phyloP scores from a whole-genome alignment of 2,329 filamentous ascomycete species.

The Periconia sp. region DNA sequence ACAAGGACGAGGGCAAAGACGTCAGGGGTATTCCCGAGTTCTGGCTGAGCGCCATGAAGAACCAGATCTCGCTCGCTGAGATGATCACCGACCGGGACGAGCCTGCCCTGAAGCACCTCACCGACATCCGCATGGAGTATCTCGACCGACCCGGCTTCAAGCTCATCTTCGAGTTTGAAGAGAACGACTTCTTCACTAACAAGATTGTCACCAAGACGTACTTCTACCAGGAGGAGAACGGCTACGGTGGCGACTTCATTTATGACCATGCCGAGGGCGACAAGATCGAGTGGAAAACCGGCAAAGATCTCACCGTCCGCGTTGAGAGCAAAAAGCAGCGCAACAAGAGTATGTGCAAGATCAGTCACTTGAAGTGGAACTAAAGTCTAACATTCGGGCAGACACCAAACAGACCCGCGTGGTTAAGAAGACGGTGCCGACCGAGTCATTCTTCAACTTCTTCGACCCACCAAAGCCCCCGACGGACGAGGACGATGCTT shows the following conservation, averaged over 20 bases:
- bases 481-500: slow-evolving; percentile 74
- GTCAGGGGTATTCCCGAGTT: slow-evolving; percentile 93
- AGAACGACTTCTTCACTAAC: slow-evolving; percentile 98
- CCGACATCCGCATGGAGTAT: slow-evolving; percentile 98
- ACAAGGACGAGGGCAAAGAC: slow-evolving; percentile 61
- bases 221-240: slow-evolving; percentile 98
- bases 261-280: slow-evolving; percentile 99
- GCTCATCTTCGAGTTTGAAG: slow-evolving; percentile 93
- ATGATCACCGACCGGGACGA: slow-evolving; percentile 99
- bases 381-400: slow-evolving; percentile 53
- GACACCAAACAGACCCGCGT: slow-evolving; percentile 99
- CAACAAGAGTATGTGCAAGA: slow-evolving; percentile 86
- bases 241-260: slow-evolving; percentile 98
- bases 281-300: slow-evolving; percentile 95
- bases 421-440: slow-evolving; percentile 98
- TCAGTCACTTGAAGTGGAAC: too few relatives aligned
- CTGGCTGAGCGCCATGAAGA: slow-evolving; percentile 99
- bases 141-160: slow-evolving; percentile 98
- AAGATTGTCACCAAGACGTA: slow-evolving; percentile 98
- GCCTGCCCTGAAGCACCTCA: slow-evolving; percentile 85
- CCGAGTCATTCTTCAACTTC: slow-evolving; percentile 97
- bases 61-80: slow-evolving; percentile 94
- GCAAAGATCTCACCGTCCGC: slow-evolving; percentile 91
- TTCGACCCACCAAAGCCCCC: slow-evolving; percentile 94
- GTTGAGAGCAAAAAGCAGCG: slow-evolving; percentile 99